These are phyloP conservation scores for Fraxinus floribunda DNA, from an alignment of 305 asterid genomes.

Conservation along the genomic window DNA sequence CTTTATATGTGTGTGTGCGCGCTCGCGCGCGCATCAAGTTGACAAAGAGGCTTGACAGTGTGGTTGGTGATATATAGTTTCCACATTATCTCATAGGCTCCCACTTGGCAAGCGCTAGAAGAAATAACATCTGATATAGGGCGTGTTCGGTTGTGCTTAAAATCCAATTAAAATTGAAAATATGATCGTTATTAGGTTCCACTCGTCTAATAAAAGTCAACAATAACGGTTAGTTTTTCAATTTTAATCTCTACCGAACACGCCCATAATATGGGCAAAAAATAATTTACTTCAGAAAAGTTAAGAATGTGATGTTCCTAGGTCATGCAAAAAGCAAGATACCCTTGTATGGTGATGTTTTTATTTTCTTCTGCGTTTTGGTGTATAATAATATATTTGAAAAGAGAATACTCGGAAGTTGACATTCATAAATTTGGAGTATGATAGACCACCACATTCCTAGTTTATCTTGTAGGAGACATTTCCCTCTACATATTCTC, in stretches of 20 bases:
- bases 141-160: no score
- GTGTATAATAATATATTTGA: neutral
- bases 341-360: neutral
- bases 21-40: neutral
- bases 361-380: neutral
- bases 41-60: neutral
- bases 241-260: no score
- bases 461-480: neutral
- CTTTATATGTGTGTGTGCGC: neutral
- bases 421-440: neutral
- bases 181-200: no score
- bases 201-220: no score
- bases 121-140: neutral
- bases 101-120: neutral
- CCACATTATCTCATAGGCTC: neutral
- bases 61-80: neutral
- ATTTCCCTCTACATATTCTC: neutral
- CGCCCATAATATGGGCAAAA: neutral
- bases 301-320: neutral
- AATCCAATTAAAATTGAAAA: no score
- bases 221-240: no score
- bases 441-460: neutral
- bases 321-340: neutral
- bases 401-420: neutral
- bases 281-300: neutral